phyloP scores from a whole-genome alignment of 768 basidiomycete species.

The Xerocomellus amylosporus region DNA sequence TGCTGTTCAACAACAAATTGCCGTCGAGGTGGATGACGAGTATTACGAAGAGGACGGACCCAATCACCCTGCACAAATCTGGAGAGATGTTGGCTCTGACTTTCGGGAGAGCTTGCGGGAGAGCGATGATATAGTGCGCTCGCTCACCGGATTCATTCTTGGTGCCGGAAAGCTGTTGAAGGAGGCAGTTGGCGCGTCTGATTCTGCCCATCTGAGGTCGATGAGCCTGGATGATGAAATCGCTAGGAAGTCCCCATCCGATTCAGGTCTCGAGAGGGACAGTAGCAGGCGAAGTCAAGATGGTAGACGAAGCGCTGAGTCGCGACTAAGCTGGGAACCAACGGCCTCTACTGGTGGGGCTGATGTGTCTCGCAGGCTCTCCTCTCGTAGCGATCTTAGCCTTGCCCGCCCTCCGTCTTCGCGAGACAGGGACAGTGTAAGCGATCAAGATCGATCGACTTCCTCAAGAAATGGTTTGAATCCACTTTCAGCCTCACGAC shows the following conservation, averaged over 20 bases:
- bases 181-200: conserved; percentile 42
- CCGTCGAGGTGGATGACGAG: conserved; percentile 65
- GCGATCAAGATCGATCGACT: conserved; percentile 27
- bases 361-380: conserved; percentile 28
- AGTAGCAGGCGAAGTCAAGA: conserved; percentile 53
- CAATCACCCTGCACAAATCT: conserved; percentile 52
- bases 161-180: conserved; percentile 68
- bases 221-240: conserved; percentile 55
- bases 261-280: conserved; percentile 33
- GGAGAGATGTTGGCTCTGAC: conserved; percentile 68
- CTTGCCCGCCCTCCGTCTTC: conserved; percentile 26
- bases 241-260: conserved; percentile 34
- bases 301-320: conserved; percentile 52
- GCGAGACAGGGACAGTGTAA: conserved; percentile 25
- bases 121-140: conserved; percentile 77
- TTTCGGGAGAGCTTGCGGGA: conserved; percentile 67
- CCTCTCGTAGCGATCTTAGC: conserved; percentile 24
- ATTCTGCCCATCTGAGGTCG: conserved; percentile 43
- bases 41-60: conserved; percentile 20
- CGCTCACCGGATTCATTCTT: conserved; percentile 72
- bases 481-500: conserved; percentile 41
- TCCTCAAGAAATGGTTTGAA: conserved; percentile 22
- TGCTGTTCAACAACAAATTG: conserved; percentile 72
- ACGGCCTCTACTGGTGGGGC: conserved; percentile 17
- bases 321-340: conserved; percentile 46